phyloP scores from a whole-genome alignment of 805 yeast species.

The Metschnikowia orientalis region DNA sequence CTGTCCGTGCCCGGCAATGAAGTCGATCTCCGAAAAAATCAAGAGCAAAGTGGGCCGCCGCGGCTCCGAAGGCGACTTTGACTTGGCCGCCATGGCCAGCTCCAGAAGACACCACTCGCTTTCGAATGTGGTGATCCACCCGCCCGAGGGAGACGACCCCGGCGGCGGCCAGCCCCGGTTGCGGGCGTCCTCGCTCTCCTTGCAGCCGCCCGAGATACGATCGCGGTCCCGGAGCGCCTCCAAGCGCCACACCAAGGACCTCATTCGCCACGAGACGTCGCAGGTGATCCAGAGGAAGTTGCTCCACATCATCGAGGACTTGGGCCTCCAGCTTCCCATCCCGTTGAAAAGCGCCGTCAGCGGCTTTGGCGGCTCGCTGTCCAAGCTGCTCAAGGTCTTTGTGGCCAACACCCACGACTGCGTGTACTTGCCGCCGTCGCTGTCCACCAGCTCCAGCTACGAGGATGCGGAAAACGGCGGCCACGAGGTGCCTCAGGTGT shows the following conservation, averaged over 20 bases:
- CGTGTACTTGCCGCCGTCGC: conserved; percentile 37
- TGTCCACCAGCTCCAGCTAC: conserved; percentile 37
- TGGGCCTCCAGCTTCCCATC: conserved; percentile 39
- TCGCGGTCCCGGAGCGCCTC: conserved; percentile 19
- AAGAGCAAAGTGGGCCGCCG: conserved; percentile 27
- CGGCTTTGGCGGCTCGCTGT: conserved; percentile 19
- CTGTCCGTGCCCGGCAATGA: conserved; percentile 8
- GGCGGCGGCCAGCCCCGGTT: conserved; percentile 3
- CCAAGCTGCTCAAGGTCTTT: conserved; percentile 29
- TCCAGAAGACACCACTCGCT: conserved; percentile 20
- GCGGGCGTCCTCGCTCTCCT: conserved; percentile 9
- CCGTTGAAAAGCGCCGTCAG: conserved; percentile 29
- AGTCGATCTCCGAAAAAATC: conserved; percentile 22
- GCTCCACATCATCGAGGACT: conserved; percentile 24
- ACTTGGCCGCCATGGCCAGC: conserved; percentile 13
- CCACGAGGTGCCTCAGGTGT: conserved; percentile 14
- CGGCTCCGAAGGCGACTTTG: conserved; percentile 23
- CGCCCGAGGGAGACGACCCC: conserved; percentile 15
- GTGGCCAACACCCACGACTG: conserved; percentile 40
- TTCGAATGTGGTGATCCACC: conserved; percentile 21
- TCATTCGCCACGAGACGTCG: conserved; percentile 37
- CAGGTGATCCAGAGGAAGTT: conserved; percentile 35
- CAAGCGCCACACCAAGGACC: conserved; percentile 32
- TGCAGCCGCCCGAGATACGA: conserved; percentile 5
- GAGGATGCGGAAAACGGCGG: conserved; percentile 43